Evolutionary conservation across 345 rosid genomes (phyloP), one percentile per base, ranked within the genome.

Genomic region (Populus ilicifolia): DNA sequence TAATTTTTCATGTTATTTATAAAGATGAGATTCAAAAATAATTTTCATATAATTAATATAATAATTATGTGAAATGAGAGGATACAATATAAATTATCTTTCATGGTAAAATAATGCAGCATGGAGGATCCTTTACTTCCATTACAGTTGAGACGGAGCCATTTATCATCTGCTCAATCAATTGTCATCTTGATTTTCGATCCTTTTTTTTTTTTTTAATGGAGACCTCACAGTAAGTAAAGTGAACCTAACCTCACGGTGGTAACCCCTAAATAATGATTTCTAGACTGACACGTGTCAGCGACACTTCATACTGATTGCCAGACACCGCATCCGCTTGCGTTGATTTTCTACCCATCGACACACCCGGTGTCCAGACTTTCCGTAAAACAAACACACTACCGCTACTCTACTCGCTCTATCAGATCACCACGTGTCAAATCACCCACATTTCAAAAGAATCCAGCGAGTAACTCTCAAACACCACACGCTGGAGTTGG

Each of bases 251-350:
- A 14, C 63, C 67, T 4, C 59, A 79, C 7, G 11, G 20, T 72
- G 69, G 4, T 38, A 38, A 18, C 23, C 12, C 50, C 43, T 33
- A 5, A 7, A 0, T 8, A 69, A 18, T 54, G 2, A 75, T 9
- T 69, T 13, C 2, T 16, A 1, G 14, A 0, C 11, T 1, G 78
- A 73, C 84, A 75, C 80, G 75, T 72, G 80, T 50, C 68, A 27
- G 0, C 30, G 44, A 38, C 65, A 36, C 16, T 50, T 69, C 78
- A 39, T 2, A 27, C 76, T 72, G 29, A 30, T 20, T 27, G 56
- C 65, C 30, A 33, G 48, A 72, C 11, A 54, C 38, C 33, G 38
- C 77, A 71, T 11, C 65, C 68, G 35, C 5, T 63, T 1, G 52
- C 29, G 56, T 73, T 50, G 78, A 69, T 76, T 36, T 72, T 48